Base-by-base conservation (phyloP, 768 basidiomycete species). In the Kwoniella bestiolae region DNA sequence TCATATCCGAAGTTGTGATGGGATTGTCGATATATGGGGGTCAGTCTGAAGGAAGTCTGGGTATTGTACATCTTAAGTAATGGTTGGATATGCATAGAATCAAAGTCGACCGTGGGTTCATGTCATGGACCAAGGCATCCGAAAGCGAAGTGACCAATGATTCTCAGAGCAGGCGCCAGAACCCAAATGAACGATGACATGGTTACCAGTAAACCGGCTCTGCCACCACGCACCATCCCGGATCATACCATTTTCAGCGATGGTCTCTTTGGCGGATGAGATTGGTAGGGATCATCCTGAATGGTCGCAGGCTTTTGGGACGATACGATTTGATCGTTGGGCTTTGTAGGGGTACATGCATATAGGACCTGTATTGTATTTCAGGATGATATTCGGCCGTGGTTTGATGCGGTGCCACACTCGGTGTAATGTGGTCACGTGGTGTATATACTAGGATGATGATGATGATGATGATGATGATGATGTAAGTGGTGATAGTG, bases 331-430 rank as follows among this genome's bases (percentile, higher is more conserved):
- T 14, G 38, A 18, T 41, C 38, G 18, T 16, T 41, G 38, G 38
- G 38, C 38, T 41, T 18, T 41, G 12, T 41, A 41, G 12, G 38
- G 3, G 14, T 41, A 14, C 14, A 41, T 41, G 38, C 38, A 41
- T 16, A 41, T 18, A 41, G 5, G 38, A 16, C 12, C 12, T 41
- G 38, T 41, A 5, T 41, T 18, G 11, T 14, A 18, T 18, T 9
- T 9, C 38, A 5, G 18, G 38, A 41, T 16, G 38, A 41, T 41
- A 41, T 18, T 41, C 38, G 38, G 50, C 50, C 50, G 28, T 51
- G 50, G 46, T 21, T 28, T 21, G 26, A 26, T 51, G 50, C 50
- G 50, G 50, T 51, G 50, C 50, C 50, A 51, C 50, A 51, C 3
- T n/a, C 6, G 50, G 32, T 34, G n/a, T 35, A 12, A 41, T 11